phyloP scores from a whole-genome alignment of 768 basidiomycete genomes.

The Russula virescens region DNA sequence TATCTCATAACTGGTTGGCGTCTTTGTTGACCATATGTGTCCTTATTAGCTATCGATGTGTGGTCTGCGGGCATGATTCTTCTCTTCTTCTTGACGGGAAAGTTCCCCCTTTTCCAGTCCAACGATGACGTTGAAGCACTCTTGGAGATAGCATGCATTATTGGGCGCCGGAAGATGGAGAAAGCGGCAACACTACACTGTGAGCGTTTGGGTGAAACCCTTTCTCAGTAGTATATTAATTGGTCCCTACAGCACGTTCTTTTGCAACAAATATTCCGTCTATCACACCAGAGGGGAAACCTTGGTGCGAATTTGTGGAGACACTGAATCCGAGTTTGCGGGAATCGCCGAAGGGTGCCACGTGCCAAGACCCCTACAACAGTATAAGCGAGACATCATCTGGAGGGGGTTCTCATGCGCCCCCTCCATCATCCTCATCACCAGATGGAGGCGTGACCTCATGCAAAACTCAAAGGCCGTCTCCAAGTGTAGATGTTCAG shows the following conservation, averaged over 20 bases:
- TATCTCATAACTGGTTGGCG: not conserved
- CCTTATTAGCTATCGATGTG: slow-evolving; percentile 77
- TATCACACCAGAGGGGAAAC: slow-evolving; percentile 55
- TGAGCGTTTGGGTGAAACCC: slow-evolving; percentile 31
- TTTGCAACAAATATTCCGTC: slow-evolving; percentile 88
- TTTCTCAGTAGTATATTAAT: not conserved
- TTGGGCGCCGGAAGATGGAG: slow-evolving; percentile 81
- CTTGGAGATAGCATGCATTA: slow-evolving; percentile 87
- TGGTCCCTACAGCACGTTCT: slow-evolving; percentile 58
- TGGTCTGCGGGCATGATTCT: slow-evolving; percentile 95
- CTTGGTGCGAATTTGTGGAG: slow-evolving; percentile 72
- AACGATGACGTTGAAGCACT: slow-evolving; percentile 92
- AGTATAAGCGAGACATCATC: slow-evolving; percentile 20
- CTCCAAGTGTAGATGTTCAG: slow-evolving; percentile 32
- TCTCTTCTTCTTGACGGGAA: slow-evolving; percentile 84
- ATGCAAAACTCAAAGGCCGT: slow-evolving; percentile 26
- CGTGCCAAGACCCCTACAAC: slow-evolving; percentile 53
- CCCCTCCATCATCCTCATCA: slow-evolving; percentile 27
- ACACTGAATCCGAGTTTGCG: slow-evolving; percentile 68
- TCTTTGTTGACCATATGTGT: slow-evolving; percentile 12
- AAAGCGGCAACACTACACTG: slow-evolving; percentile 84
- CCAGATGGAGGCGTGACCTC: slow-evolving; percentile 26
- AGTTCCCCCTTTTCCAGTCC: slow-evolving; percentile 93
- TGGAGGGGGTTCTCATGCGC: slow-evolving; percentile 28
- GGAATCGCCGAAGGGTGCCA: slow-evolving; percentile 45